Percentiles rank a stretch among this genome's conserved stretches.
Conservation (phyloP, 768 basidiomycete genomes). For the Hericium erinaceus region DNA sequence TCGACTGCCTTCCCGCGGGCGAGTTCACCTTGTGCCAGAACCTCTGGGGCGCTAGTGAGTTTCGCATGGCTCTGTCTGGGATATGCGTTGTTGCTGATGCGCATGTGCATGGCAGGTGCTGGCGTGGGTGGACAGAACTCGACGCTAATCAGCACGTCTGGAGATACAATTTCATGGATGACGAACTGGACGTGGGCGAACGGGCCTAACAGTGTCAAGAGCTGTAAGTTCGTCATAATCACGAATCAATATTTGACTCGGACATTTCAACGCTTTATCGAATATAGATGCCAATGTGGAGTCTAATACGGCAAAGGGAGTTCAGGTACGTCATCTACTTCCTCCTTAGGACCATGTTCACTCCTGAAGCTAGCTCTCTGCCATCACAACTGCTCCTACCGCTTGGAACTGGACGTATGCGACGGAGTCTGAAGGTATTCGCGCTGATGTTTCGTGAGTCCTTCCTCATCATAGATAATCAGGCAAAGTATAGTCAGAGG, state of each 20-base stretch:
- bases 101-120: slow-evolving; percentile 17
- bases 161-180: slow-evolving; percentile 39
- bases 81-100: not conserved
- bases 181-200: slow-evolving; percentile 47
- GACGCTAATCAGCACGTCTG: slow-evolving; percentile 31
- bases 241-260: not conserved
- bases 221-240: slow-evolving; percentile 29
- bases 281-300: slow-evolving; percentile 41
- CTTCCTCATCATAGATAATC: no score
- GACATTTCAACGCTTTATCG: not conserved
- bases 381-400: slow-evolving; percentile 37
- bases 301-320: slow-evolving; percentile 38
- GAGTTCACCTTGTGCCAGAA: slow-evolving; percentile 46
- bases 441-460: slow-evolving; percentile 44
- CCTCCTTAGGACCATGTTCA: not conserved
- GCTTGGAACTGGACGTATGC: slow-evolving; percentile 43
- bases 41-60: slow-evolving; percentile 41
- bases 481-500: not conserved
- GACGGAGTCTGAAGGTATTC: slow-evolving; percentile 32
- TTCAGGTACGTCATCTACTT: slow-evolving; percentile 24
- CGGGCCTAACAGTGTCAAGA: slow-evolving; percentile 43
- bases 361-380: slow-evolving; percentile 25
- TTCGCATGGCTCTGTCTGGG: not conserved
- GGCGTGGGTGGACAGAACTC: slow-evolving; percentile 43
- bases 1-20: slow-evolving; percentile 36